Base-by-base conservation (phyloP, 2,329 filamentous ascomycete species). In the Reticulascus tulasneorum region DNA sequence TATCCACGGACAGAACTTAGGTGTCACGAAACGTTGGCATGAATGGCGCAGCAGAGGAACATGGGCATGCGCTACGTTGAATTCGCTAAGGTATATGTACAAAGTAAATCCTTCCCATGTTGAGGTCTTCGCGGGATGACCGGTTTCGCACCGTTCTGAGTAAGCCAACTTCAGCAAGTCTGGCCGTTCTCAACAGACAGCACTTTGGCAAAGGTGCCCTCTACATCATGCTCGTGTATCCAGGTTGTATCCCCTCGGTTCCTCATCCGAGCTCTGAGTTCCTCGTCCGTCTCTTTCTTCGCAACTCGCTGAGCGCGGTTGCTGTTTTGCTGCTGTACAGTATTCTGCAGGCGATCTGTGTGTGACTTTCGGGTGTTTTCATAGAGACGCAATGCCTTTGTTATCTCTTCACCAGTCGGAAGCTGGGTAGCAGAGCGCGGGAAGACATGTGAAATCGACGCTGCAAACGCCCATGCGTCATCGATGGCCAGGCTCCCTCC, bases 161-260 rank as follows among this genome's bases (percentile, higher is more conserved):
- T n/a, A n/a, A n/a, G n/a, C n/a, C n/a, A n/a, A n/a, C n/a, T n/a
- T n/a, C n/a, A n/a, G n/a, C n/a, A n/a, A n/a, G n/a, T n/a, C n/a
- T n/a, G n/a, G n/a, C n/a, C n/a, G n/a, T n/a, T n/a, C 21, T 40
- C 35, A 4, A 39, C 37, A 5, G 27, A 31, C 32, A 42, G 10
- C 6, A 36, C 20, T 29, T 36, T 32, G 18, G 16, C 25, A 22
- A 67, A 69, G 9, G 60, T 54, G 9, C 45, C 45, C 33, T 62
- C 54, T 8, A 70, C 66, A 47, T 71, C 63, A 47, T 72, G 66
- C 42, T 70, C 66, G 15, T 64, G 63, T 20, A 72, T 55, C 68
- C 67, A 71, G 12, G 47, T 54, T 6, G 59, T 58, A 36, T 67
- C 56, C 3, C 53, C 50, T 5, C 66, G 51, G 15, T 45, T 56